A percentile compares a stretch with the other conserved stretches of the same genome.
These are phyloP conservation scores for Ilyonectria mors-panacis DNA, from an alignment of 2,329 filamentous ascomycete species.

Conservation along the genomic window DNA sequence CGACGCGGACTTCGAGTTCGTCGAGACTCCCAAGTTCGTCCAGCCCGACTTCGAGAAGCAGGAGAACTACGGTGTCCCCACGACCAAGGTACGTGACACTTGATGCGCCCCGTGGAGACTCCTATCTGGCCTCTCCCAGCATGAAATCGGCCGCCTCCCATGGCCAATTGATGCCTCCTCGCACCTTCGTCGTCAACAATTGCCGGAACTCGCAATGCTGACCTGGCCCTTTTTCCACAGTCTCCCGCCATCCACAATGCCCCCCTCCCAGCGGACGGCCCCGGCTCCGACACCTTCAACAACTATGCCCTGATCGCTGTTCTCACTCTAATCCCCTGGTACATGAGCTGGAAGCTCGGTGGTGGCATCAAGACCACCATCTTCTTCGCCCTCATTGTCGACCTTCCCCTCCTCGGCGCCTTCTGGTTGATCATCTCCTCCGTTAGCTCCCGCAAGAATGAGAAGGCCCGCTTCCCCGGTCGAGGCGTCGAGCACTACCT, in stretches of 20 bases:
- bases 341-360: slow-evolving; percentile 87
- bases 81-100: slow-evolving; percentile 54
- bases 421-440: slow-evolving; percentile 89
- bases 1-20: slow-evolving; percentile 59
- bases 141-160: slow-evolving; percentile 16
- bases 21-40: slow-evolving; percentile 57
- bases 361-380: slow-evolving; percentile 91
- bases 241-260: slow-evolving; percentile 88
- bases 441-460: slow-evolving; percentile 90
- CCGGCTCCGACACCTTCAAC: slow-evolving; percentile 89
- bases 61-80: slow-evolving; percentile 70
- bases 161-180: slow-evolving; percentile 46
- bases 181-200: not conserved
- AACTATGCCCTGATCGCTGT: slow-evolving; percentile 82
- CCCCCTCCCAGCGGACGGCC: slow-evolving; percentile 90
- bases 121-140: not conserved
- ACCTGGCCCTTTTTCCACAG: slow-evolving; percentile 35
- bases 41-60: slow-evolving; percentile 75
- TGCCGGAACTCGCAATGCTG: not conserved
- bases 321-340: slow-evolving; percentile 80
- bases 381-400: slow-evolving; percentile 85
- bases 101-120: not conserved
- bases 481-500: slow-evolving; percentile 93
- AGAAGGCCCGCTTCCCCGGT: slow-evolving; percentile 90
- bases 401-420: slow-evolving; percentile 81